Percentiles rank a stretch among this genome's conserved stretches.
Conservation (phyloP, 306 rosid species). For the Pachyrhizus erosus region DNA sequence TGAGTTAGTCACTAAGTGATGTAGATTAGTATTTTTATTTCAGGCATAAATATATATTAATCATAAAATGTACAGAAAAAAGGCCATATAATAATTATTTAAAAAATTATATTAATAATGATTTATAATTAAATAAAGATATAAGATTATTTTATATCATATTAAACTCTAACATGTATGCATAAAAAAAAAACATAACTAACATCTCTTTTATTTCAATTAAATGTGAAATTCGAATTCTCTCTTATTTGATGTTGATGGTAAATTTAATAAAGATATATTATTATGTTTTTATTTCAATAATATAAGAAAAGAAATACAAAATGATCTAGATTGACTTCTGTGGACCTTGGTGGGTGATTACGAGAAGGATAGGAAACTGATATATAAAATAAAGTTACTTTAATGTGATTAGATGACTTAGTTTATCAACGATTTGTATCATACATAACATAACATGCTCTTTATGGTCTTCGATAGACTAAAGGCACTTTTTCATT, state of each 20-base stretch:
- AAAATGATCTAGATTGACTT: not conserved
- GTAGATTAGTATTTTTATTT: not conserved
- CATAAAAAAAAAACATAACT: not conserved
- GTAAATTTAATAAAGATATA: not conserved
- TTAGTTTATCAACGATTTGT: not conserved
- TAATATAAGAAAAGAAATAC: not conserved
- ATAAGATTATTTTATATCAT: too few relatives aligned
- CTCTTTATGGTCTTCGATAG: not conserved
- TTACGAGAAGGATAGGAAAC: conserved; percentile 10
- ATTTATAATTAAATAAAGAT: too few relatives aligned
- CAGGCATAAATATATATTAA: not conserved
- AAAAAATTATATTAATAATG: too few relatives aligned
- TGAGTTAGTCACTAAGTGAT: not conserved
- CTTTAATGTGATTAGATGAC: conserved; percentile 7
- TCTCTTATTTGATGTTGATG: not conserved
- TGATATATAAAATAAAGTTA: conserved; percentile 20
- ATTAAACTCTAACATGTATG: not conserved
- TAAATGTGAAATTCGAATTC: not conserved
- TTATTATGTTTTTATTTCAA: not conserved
- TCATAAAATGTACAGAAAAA: not conserved
- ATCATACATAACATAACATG: not conserved
- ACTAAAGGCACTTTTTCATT: conserved; percentile 45
- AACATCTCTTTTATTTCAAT: not conserved
- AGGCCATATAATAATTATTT: too few relatives aligned
- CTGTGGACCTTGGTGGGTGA: not conserved